Evolutionary conservation across 2,329 filamentous ascomycete species (phyloP), one percentile per base, ranked within the genome.

Genomic region (Phaeoacremonium minimum): DNA sequence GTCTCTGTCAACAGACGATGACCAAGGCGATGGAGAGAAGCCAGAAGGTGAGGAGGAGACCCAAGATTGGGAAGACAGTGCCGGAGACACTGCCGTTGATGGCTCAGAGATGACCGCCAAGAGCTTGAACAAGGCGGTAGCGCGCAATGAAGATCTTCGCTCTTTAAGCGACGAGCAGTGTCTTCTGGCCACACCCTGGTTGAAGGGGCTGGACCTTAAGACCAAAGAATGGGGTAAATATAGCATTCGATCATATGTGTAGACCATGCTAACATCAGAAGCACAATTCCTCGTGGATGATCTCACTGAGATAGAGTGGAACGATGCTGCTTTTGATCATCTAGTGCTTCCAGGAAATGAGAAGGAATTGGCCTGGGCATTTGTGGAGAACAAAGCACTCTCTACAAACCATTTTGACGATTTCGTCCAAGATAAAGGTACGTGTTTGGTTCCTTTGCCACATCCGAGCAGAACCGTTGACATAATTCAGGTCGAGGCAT

Each of bases 331-430:
- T 1, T 63, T 60, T 38, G 51, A 60, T 1, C 57, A 58, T 20
- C 52, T 66, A 3, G 55, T 64, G 1, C 53, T 65, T 2, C 58
- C 58, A 1, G 48, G 49, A 0, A 50, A 50, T 12, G 55, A 60
- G 38, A 68, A 66, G 38, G 50, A 66, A 32, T 50, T 57, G 31
- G 56, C 51, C 22, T 65, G 52, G 62, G 53, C 48, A 15, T 63
- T 65, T 42, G 56, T 63, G 9, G 55, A 61, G 44, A 57, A 56
- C 45, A 62, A 61, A 44, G 47, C 45, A 8, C 40, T 47, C 14
- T 40, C 45, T 5, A 48, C 45, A 9, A 46, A 41, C 3, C 40
- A 37, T 3, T 54, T 60, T 31, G 58, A 63, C 34, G 56, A 64
- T 38, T 59, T 61, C 37, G 44, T 62, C n/a, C 37, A 47, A 0